Evolutionary conservation across 495 filamentous ascomycete species (phyloP).

Genomic region (Hyaloscypha variabilis): DNA sequence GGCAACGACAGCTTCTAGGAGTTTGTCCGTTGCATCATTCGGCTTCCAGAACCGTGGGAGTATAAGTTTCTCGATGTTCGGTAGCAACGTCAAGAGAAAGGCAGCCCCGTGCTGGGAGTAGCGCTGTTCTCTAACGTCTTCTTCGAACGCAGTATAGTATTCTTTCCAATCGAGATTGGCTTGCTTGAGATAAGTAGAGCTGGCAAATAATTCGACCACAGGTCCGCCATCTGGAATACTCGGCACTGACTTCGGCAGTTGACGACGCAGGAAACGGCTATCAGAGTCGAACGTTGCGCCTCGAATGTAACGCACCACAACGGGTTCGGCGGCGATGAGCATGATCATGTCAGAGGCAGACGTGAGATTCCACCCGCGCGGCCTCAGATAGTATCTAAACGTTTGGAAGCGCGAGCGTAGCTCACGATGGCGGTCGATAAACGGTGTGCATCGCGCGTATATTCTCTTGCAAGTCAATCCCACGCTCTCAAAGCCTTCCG

Average conservation of each 20-base stretch:
- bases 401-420: slow-evolving; percentile 38
- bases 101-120: slow-evolving; percentile 40
- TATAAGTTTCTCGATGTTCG: slow-evolving; percentile 36
- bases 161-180: slow-evolving; percentile 42
- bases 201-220: slow-evolving; percentile 35
- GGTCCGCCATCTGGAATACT: slow-evolving; percentile 30
- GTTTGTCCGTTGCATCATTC: slow-evolving; percentile 31
- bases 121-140: slow-evolving; percentile 31
- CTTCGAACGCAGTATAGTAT: slow-evolving; percentile 35
- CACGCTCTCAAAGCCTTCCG: slow-evolving; percentile 44
- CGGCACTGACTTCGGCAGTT: slow-evolving; percentile 13
- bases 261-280: slow-evolving; percentile 37
- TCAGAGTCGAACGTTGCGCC: slow-evolving; percentile 5
- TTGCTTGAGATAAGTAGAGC: slow-evolving; percentile 35
- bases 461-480: slow-evolving; percentile 39
- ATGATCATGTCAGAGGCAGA: background rate
- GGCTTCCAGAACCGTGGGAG: slow-evolving; percentile 27
- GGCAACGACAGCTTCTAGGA: slow-evolving; percentile 31
- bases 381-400: slow-evolving; percentile 34
- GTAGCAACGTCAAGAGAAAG: slow-evolving; percentile 42
- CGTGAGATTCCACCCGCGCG: slow-evolving; percentile 1
- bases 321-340: slow-evolving; percentile 39
- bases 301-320: slow-evolving; percentile 41
- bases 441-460: slow-evolving; percentile 23
- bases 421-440: slow-evolving; percentile 37